phyloP scores from a whole-genome alignment of 2,329 filamentous ascomycete genomes.

The Neurospora sp. region DNA sequence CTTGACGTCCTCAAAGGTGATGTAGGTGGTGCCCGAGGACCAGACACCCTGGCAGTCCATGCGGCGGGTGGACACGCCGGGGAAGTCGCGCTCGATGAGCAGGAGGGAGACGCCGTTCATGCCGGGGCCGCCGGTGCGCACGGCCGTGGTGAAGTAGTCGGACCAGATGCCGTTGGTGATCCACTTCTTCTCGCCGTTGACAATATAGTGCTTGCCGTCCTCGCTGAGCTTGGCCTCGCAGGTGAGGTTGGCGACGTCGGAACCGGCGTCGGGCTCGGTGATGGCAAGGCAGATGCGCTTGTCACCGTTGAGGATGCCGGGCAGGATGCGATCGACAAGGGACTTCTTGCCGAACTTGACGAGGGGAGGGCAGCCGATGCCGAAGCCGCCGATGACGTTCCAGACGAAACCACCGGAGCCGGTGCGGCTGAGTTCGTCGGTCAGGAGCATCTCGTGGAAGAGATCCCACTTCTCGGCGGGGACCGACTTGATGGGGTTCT shows the following conservation, averaged over 20 bases:
- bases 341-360: constrained; percentile 85
- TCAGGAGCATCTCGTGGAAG: constrained; percentile 94
- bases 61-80: constrained; percentile 81
- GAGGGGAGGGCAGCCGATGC: constrained; percentile 84
- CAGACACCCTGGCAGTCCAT: constrained; percentile 99
- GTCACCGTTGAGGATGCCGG: constrained; percentile 79
- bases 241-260: constrained; percentile 87
- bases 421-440: constrained; percentile 83
- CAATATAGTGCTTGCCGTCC: constrained; percentile 97
- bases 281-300: constrained; percentile 98
- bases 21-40: constrained; percentile 90
- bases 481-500: constrained; percentile 66
- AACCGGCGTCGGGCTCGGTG: constrained; percentile 91
- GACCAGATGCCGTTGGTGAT: constrained; percentile 96
- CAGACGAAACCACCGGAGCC: constrained; percentile 91
- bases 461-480: constrained; percentile 88
- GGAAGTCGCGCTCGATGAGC: constrained; percentile 76
- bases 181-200: constrained; percentile 99
- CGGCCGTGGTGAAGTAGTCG: constrained; percentile 96
- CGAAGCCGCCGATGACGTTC: constrained; percentile 95
- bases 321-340: constrained; percentile 78
- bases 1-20: constrained; percentile 98
- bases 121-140: constrained; percentile 76
- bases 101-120: constrained; percentile 91
- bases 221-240: constrained; percentile 92